phyloP scores from a whole-genome alignment of 768 basidiomycete species.

The Crepidotus variabilis region DNA sequence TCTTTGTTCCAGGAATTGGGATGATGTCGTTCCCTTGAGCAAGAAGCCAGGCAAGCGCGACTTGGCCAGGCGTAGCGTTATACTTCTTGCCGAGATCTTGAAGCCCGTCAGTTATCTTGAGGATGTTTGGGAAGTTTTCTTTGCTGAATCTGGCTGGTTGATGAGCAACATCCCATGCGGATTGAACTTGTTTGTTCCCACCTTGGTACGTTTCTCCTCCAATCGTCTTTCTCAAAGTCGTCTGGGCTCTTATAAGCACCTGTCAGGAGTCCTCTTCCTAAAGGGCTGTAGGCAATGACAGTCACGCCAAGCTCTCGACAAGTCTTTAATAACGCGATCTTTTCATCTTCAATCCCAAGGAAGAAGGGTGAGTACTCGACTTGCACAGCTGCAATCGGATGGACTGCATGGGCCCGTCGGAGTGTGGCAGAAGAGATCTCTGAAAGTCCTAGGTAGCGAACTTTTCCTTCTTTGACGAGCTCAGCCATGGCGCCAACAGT shows the following conservation, averaged over 20 bases:
- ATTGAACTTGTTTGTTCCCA: slow-evolving; percentile 8
- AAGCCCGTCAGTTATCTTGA: slow-evolving; percentile 33
- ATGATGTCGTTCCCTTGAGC: slow-evolving; percentile 41
- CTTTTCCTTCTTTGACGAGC: slow-evolving; percentile 46
- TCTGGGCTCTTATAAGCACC: slow-evolving; percentile 28
- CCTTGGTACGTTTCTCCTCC: slow-evolving; percentile 32
- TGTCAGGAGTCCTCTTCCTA: slow-evolving; percentile 38
- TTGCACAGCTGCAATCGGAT: slow-evolving; percentile 47
- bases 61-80: slow-evolving; percentile 39
- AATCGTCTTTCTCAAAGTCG: slow-evolving; percentile 37
- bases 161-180: neutral
- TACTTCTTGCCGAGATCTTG: slow-evolving; percentile 31
- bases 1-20: slow-evolving; percentile 43
- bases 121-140: slow-evolving; percentile 42
- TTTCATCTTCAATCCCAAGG: slow-evolving; percentile 42
- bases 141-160: slow-evolving; percentile 23
- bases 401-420: slow-evolving; percentile 48
- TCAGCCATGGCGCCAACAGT: slow-evolving; percentile 49
- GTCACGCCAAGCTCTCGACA: slow-evolving; percentile 45
- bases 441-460: slow-evolving; percentile 48
- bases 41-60: slow-evolving; percentile 44
- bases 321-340: slow-evolving; percentile 36
- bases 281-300: slow-evolving; percentile 47
- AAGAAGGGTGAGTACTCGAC: slow-evolving; percentile 51
- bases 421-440: slow-evolving; percentile 44